Conservation (phyloP, 108 stramenopile genomes). For the Pseudonitzschia multiseries region DNA sequence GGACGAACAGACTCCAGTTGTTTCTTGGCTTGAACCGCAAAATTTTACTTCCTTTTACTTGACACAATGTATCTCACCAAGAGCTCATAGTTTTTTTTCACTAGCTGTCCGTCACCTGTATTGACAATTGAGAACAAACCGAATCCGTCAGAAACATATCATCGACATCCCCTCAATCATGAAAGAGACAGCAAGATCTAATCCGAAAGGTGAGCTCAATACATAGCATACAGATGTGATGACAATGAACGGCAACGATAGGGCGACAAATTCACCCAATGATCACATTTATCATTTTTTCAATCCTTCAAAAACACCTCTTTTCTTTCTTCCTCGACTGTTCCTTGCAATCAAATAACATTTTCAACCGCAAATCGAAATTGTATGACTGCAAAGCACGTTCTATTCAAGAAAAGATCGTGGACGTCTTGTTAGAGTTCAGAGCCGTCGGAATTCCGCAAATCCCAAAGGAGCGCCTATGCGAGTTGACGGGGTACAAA, state of each 20-base stretch:
- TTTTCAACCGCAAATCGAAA: background rate
- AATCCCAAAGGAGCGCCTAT: constrained; percentile 9
- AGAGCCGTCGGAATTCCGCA: background rate
- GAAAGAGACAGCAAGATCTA: background rate
- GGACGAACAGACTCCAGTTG: too few species aligned
- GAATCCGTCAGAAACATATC: background rate
- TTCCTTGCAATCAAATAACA: background rate
- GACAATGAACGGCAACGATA: background rate
- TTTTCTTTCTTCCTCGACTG: background rate
- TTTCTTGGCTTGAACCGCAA: too few species aligned
- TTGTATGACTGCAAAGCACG: background rate
- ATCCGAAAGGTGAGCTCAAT: background rate
- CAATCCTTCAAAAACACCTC: background rate
- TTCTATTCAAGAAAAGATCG: background rate
- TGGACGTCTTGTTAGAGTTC: constrained; percentile 4
- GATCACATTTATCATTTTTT: background rate
- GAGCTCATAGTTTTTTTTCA: background rate
- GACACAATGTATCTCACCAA: background rate
- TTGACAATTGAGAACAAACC: background rate
- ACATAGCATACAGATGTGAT: background rate
- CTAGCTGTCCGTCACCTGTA: background rate
- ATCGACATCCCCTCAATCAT: background rate
- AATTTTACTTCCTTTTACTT: too few species aligned
- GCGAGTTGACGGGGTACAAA: constrained; percentile 5
- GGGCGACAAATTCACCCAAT: background rate